Percentiles rank a stretch among this genome's conserved stretches.
Evolutionary conservation across 2,329 filamentous ascomycete genomes (phyloP).

Genomic region (Pseudogymnoascus sp.): DNA sequence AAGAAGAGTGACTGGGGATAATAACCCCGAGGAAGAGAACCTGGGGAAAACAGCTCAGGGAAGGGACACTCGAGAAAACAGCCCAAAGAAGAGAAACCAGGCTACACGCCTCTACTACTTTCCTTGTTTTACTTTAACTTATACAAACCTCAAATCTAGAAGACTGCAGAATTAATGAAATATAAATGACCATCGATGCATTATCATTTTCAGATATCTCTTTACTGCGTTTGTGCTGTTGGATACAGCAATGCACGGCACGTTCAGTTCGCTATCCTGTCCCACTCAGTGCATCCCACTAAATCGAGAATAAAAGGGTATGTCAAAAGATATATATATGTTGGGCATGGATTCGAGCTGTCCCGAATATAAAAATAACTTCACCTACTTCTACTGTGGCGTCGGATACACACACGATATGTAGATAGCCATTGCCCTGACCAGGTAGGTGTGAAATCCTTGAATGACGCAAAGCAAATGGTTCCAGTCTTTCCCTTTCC

Average conservation of each 20-base stretch:
- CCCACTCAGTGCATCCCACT: background rate
- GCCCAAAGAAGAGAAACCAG: background rate
- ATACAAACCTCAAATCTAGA: background rate
- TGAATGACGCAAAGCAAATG: background rate
- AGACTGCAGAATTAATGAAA: background rate
- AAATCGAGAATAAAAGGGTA: background rate
- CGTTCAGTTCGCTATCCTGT: background rate
- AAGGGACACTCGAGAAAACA: background rate
- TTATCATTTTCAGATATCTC: background rate
- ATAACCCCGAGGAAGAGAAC: background rate
- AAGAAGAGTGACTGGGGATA: background rate
- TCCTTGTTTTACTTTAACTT: background rate
- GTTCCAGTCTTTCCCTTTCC: background rate
- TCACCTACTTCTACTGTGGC: too few relatives aligned
- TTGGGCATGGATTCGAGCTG: background rate
- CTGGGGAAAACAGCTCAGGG: background rate
- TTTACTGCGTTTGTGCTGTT: background rate
- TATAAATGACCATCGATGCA: background rate
- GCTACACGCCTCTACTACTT: background rate
- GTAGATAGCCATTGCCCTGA: background rate
- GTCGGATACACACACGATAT: background rate
- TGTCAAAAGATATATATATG: background rate
- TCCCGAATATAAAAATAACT: background rate
- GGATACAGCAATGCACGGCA: background rate
- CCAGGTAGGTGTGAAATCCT: background rate